phyloP scores from a whole-genome alignment of 192 early-diverging fungal species.

The Dissophora ornata region DNA sequence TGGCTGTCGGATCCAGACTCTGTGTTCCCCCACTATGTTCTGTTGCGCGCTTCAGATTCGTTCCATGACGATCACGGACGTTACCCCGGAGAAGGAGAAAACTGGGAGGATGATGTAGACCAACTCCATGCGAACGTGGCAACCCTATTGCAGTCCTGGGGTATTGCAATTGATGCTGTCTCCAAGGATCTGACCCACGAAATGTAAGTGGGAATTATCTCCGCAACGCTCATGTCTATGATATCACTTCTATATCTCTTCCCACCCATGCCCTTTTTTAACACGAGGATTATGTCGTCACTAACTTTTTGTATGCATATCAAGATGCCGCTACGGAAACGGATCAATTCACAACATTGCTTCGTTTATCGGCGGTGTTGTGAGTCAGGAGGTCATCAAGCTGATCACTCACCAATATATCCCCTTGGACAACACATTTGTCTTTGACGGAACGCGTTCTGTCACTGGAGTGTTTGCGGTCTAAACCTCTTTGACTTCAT shows the following conservation, averaged over 20 bases:
- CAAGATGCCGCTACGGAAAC: slow-evolving; percentile 70
- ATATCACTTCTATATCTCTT: neutral
- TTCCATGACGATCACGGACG: slow-evolving; percentile 68
- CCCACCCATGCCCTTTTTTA: too few relatives aligned
- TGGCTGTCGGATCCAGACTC: slow-evolving; percentile 64
- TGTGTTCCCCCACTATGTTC: slow-evolving; percentile 70
- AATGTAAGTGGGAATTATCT: slow-evolving; percentile 61
- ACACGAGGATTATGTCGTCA: too few relatives aligned
- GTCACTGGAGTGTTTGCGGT: slow-evolving; percentile 58
- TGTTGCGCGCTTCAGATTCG: slow-evolving; percentile 72
- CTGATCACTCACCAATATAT: slow-evolving; percentile 95
- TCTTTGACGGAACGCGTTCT: slow-evolving; percentile 85
- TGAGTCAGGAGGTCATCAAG: slow-evolving; percentile 95
- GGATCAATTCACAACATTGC: slow-evolving; percentile 87
- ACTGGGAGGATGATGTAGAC: slow-evolving; percentile 64
- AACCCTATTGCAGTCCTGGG: slow-evolving; percentile 56
- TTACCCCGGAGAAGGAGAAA: slow-evolving; percentile 70
- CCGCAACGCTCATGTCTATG: neutral
- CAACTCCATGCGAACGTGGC: slow-evolving; percentile 61
- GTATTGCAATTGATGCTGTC: slow-evolving; percentile 41
- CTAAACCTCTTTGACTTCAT: slow-evolving; percentile 16
- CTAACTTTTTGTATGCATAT: slow-evolving; percentile 3
- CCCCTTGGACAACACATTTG: slow-evolving; percentile 86
- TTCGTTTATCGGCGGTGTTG: slow-evolving; percentile 88
- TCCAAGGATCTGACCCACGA: slow-evolving; percentile 72